Base-by-base conservation (phyloP, 2,329 filamentous ascomycete species). In the Botrytis deweyae region DNA sequence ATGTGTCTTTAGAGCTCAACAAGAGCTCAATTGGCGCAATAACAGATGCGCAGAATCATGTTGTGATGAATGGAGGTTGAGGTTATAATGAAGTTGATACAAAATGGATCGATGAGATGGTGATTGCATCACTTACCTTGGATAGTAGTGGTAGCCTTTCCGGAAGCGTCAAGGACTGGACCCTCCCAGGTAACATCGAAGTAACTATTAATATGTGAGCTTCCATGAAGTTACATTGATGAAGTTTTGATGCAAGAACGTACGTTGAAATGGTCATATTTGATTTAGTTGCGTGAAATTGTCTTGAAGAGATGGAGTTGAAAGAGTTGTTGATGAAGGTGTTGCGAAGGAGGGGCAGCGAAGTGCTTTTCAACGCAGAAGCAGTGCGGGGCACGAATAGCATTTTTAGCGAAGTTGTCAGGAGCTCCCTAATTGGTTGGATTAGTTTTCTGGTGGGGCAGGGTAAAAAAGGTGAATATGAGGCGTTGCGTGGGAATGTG, bases 191-290 rank as follows among this genome's bases (percentile, higher is more conserved):
- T 82, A 76, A 92, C 82, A 77, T 95, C 91, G 86, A 95, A 94
- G 87, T 86, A 93, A 81, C 88, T 90, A 75, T 74, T 70, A 61
- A 81, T 63, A 64, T 55, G 73, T 77, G 76, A 72, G 73, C 64
- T 70, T 70, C 67, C 69, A 67, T 71, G 75, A 68, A 63, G 70
- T 70, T 22, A 2, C 8, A 1, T 25, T n/a, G 16, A 44, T n/a
- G 3, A 4, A 36, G 1, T 25, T 5, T 36, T 36, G 14, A 46
- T 40, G 1, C 7, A 12, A 20, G 3, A 49, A 88, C 90, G 86
- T 87, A 93, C 86, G 90, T 90, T 83, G 91, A 90, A 83, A 89
- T 85, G 82, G 87, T 85, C 94, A 97, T 97, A 84, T 88, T 91
- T 87, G 88, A 85, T 81, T 91, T 85, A 83, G 92, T 87, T 81